Base-by-base conservation (phyloP, 1,139 yeast genomes). In the Hyphopichia pseudoburtonii region DNA sequence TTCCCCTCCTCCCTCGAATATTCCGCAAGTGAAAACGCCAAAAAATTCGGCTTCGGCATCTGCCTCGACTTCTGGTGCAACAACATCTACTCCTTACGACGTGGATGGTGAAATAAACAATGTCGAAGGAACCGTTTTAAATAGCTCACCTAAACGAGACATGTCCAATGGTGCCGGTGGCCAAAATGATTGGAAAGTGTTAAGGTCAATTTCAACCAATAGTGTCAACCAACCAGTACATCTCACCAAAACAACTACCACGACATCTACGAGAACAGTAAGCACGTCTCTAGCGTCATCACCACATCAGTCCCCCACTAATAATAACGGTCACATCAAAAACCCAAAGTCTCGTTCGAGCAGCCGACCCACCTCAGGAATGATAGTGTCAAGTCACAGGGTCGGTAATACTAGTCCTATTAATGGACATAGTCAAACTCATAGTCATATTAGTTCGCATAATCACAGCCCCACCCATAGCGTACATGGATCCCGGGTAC, bases 201-300 rank as follows among this genome's bases (percentile, higher is more conserved):
- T 72, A 41, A 52, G 76, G 28, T 62, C 76, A 4, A 65, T 70
- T 24, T 69, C 76, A 2, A 66, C 64, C 17, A 68, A 65, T 44
- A 54, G 54, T 37, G 44, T 45, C 16, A 56, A 51, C 39, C 66
- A 66, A 42, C 72, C 70, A 7, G 61, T 66, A 24, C 72, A 65
- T 42, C 57, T 69, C 38, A 70, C 74, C n/a, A 75, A 69, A 45
- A 72, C 77, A 2, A 63, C 73, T 3, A 70, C 77, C 2, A 70
- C 77, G 1, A 73, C 77, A 3, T 71, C 75, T 26, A 73, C 78
- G 8, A 57, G 77, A 33, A 71, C 76, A 1, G 66, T 65, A 14
- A 70, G 74, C 50, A 67, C 71, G 12, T 64, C 75, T 4, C 57
- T 73, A 33, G 66, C 75, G 9, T 72, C 78, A 5, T 67, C 78